Base-by-base conservation (phyloP, 2,329 filamentous ascomycete species). In the Pestalotiopsis sp. region DNA sequence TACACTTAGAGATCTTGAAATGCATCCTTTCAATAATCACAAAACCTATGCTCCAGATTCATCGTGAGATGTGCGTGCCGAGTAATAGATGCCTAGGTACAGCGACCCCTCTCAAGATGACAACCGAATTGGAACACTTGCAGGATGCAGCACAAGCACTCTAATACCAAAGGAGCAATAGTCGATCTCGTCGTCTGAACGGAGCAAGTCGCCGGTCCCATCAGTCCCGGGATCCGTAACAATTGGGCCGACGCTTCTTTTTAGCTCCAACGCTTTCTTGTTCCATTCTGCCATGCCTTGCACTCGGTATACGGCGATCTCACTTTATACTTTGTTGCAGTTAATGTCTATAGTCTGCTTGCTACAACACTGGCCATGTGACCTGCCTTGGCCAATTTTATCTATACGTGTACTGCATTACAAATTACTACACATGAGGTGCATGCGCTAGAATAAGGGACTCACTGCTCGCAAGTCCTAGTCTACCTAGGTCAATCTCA, bases 111-210 rank as follows among this genome's bases (percentile, higher is more conserved):
- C 74, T 62, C 74, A 71, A 72, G 67, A 73, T 73, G 73, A 67
- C 71, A 70, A 70, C 70, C 39, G 67, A 58, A 68, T 64, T 64
- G 61, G 38, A 64, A 45, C 45, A 65, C 45, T 25, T 72, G 72
- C 70, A 73, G 71, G 69, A 66, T 71, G 69, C 72, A 74, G 69
- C 69, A 66, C 66, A 52, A n/a, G 45, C 68, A 69, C 72, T 69
- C 76, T 77, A 77, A 71, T 67, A 74, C 75, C 17, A 73, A 77
- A 76, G 68, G 72, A 74, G 76, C 71, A 76, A 74, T 65, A 70
- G 71, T 69, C 71, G 67, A 36, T 70, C 58, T 68, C 72, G 67
- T 70, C 59, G 65, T 25, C 72, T 71, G 17, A 52, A 73, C 72
- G 75, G 73, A 74, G 72, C 74, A 75, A 76, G 75, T 20, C n/a